A percentile compares a stretch with the other conserved stretches of the same genome.
phyloP scores from a whole-genome alignment of 345 rosid genomes.

The Eutrema japonicum region DNA sequence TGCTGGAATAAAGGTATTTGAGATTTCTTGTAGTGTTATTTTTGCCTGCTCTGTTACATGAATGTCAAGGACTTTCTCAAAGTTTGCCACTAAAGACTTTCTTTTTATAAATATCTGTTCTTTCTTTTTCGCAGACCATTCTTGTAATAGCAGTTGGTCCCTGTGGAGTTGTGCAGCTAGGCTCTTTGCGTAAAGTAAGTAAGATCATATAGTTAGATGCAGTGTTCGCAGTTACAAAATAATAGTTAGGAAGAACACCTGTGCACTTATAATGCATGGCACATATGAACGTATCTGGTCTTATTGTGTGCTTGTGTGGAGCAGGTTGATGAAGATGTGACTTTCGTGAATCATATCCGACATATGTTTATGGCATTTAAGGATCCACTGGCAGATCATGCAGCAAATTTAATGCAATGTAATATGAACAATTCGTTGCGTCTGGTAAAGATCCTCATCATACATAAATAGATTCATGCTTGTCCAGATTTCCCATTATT shows the following conservation, averaged over 20 bases:
- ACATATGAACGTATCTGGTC: constrained; percentile 10
- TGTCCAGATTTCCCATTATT: constrained; percentile 21
- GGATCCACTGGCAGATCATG: constrained; percentile 56
- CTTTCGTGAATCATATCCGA: constrained; percentile 64
- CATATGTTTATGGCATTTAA: constrained; percentile 63
- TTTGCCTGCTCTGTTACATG: constrained; percentile 9
- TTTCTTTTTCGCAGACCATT: constrained; percentile 61
- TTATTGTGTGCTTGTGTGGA: constrained; percentile 42
- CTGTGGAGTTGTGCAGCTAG: constrained; percentile 89
- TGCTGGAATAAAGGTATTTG: constrained; percentile 77
- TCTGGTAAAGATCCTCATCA: constrained; percentile 53
- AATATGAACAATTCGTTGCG: constrained; percentile 49
- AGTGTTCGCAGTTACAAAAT: constrained; percentile 9
- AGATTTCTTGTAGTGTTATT: constrained; percentile 7
- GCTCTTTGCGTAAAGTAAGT: constrained; percentile 76
- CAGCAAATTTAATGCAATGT: constrained; percentile 48
- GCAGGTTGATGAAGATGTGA: constrained; percentile 75
- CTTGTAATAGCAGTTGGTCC: constrained; percentile 75
- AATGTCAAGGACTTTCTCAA: constrained; percentile 23
- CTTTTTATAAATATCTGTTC: constrained; percentile 3
- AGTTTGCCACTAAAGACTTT: background rate
- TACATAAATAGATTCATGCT: background rate
- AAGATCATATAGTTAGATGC: constrained; percentile 1
- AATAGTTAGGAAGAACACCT: background rate
- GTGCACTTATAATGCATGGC: background rate